Base-by-base conservation (phyloP, 1,284 basidiomycete genomes). In the Abortiporus biennis region DNA sequence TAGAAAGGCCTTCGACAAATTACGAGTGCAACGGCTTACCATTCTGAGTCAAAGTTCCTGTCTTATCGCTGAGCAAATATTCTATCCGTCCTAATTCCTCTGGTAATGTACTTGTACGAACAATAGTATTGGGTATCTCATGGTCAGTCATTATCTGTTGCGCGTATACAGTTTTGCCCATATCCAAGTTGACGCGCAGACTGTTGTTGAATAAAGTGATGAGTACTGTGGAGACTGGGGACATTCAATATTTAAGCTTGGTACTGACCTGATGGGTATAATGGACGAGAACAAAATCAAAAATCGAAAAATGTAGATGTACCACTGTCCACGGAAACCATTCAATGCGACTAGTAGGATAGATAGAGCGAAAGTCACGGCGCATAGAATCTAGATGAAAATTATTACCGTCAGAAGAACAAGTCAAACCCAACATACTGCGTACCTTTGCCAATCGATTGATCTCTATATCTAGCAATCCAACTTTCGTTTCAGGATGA, bases 161-260 rank as follows among this genome's bases (percentile, higher is more conserved):
- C 0, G 92, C 92, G 56, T 99, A 99, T 32, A 98, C 90, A 0
- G 94, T 98, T 69, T 99, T 99, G 47, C 95, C 96, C 94, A 99
- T 98, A 62, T 99, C 96, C 38, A 99, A 74, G 56, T 99, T 99
- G 47, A 99, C 95, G 20, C 96, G 88, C 40, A 99, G 70, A 72
- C 92, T 97, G 44, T 11, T 33, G 9, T 8, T n/a, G 27, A 29
- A 29, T 9, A 17, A 22, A 33, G n/a, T 16, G 2, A 4, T 20
- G 34, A 22, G 29, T 13, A 17, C 30, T 16, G 42, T 27, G 37
- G 11, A 8, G 30, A 24, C 12, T 25, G 32, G 20, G 8, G 24
- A 40, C 38, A 30, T 21, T n/a, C n/a, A n/a, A n/a, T n/a, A n/a
- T n/a, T n/a, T n/a, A n/a, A n/a, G n/a, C n/a, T 13, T 20, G 27